Evolutionary conservation across 768 basidiomycete species (phyloP).

Genomic region (Leccinum fibrillosum): DNA sequence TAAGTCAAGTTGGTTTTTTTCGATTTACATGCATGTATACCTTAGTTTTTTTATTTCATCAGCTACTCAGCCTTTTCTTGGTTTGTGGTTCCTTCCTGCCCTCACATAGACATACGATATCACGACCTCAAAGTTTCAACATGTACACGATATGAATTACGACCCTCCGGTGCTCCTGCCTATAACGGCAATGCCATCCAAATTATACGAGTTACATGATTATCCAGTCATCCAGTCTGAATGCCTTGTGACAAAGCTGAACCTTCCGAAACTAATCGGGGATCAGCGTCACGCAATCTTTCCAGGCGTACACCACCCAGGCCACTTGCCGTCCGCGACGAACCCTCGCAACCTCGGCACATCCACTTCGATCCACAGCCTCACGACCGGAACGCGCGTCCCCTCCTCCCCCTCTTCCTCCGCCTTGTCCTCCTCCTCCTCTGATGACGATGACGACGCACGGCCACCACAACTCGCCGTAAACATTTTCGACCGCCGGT

Average conservation of each 20-base stretch:
- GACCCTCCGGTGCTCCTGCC: neutral
- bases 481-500: slow-evolving; percentile 19
- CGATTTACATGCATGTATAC: neutral
- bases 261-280: neutral
- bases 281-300: neutral
- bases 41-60: neutral
- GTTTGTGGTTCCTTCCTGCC: neutral
- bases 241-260: neutral
- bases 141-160: slow-evolving; percentile 4
- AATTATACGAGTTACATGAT: neutral
- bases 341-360: slow-evolving; percentile 23
- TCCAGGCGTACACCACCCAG: slow-evolving; percentile 19
- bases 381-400: slow-evolving; percentile 11
- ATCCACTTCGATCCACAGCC: slow-evolving; percentile 15
- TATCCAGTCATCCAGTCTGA: neutral
- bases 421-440: neutral
- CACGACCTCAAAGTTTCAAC: neutral
- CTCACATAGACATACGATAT: neutral
- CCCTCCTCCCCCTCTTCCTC: neutral
- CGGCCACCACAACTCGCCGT: neutral
- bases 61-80: neutral
- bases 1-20: slow-evolving; percentile 10
- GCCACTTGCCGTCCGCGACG: slow-evolving; percentile 19
- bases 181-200: neutral
- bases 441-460: neutral